These are phyloP conservation scores for Stephanocyclus meneghinianus DNA, from an alignment of 352 stramenopile genomes.

Conservation along the genomic window DNA sequence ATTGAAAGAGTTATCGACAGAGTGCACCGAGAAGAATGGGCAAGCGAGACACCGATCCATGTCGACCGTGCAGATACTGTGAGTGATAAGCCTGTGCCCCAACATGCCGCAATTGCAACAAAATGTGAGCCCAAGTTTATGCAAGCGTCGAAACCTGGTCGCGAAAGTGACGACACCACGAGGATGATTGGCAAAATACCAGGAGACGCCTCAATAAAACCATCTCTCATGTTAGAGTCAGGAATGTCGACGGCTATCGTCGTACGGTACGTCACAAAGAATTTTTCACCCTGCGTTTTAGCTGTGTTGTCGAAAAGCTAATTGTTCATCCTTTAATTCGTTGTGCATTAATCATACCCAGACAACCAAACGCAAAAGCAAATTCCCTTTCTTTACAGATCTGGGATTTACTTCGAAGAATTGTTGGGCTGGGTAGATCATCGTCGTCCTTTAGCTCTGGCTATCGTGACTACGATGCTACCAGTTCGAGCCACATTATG, in stretches of 20 bases:
- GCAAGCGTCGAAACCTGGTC: not conserved
- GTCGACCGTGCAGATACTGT: not conserved
- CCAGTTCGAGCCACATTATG: conserved; percentile 25
- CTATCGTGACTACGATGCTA: conserved; percentile 1
- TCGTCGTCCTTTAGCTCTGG: not conserved
- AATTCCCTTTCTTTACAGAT: conserved; percentile 24
- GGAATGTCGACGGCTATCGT: conserved; percentile 29
- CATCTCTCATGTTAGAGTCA: not conserved
- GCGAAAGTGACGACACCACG: not conserved
- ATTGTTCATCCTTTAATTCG: not conserved
- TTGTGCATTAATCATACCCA: not conserved
- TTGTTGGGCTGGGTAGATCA: conserved; percentile 12
- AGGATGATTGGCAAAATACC: not conserved
- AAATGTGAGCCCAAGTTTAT: not conserved
- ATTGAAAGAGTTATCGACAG: not conserved
- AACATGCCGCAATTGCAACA: not conserved
- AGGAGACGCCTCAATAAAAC: not conserved
- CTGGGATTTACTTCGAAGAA: conserved; percentile 26
- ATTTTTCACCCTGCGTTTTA: not conserved
- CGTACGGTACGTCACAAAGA: conserved; percentile 5
- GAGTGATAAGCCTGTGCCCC: too few species aligned
- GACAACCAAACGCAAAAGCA: conserved; percentile 9
- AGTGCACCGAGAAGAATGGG: not conserved
- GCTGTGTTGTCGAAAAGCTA: not conserved
- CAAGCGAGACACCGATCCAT: not conserved